Percentiles rank a stretch among this genome's conserved stretches.
Conservation (phyloP, 2,329 filamentous ascomycete species). For the Dissoconium aciculare region DNA sequence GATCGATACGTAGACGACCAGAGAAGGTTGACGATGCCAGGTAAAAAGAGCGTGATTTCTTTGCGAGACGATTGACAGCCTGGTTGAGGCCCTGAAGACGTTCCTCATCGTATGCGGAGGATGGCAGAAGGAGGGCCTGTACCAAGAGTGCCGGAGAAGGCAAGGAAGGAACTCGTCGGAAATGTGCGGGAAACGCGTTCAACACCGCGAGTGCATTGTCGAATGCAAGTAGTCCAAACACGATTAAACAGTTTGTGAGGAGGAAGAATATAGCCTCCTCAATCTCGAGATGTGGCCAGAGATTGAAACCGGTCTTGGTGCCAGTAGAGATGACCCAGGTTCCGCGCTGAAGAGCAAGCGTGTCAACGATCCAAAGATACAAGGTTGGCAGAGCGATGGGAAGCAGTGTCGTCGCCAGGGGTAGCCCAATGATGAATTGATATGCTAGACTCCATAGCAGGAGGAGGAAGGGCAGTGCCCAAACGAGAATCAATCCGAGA, state of each 20-base stretch:
- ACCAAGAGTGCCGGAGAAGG: conserved; percentile 39
- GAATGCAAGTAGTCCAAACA: conserved; percentile 53
- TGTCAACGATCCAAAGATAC: conserved; percentile 60
- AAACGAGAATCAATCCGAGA: conserved; percentile 52
- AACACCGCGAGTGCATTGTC: conserved; percentile 54
- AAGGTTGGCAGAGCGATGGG: conserved; percentile 50
- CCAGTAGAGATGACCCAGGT: conserved; percentile 56
- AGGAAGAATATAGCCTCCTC: conserved; percentile 65
- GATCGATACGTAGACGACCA: conserved; percentile 51
- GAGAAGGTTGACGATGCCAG: conserved; percentile 55
- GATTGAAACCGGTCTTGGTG: conserved; percentile 48
- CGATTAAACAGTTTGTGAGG: conserved; percentile 52
- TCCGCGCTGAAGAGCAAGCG: conserved; percentile 48
- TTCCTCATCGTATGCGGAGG: conserved; percentile 40
- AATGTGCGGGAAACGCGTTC: conserved; percentile 46
- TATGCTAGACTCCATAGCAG: conserved; percentile 50
- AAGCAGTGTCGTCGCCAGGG: conserved; percentile 40
- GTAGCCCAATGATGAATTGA: conserved; percentile 47
- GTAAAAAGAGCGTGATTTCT: conserved; percentile 60
- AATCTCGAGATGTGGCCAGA: conserved; percentile 53
- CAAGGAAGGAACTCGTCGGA: conserved; percentile 35
- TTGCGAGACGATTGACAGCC: conserved; percentile 41
- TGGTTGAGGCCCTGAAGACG: conserved; percentile 45
- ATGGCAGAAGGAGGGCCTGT: conserved; percentile 36
- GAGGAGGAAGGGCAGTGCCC: conserved; percentile 52